Evolutionary conservation across 164 flowering plant species (phyloP).

Genomic region (Litsea cubeba): DNA sequence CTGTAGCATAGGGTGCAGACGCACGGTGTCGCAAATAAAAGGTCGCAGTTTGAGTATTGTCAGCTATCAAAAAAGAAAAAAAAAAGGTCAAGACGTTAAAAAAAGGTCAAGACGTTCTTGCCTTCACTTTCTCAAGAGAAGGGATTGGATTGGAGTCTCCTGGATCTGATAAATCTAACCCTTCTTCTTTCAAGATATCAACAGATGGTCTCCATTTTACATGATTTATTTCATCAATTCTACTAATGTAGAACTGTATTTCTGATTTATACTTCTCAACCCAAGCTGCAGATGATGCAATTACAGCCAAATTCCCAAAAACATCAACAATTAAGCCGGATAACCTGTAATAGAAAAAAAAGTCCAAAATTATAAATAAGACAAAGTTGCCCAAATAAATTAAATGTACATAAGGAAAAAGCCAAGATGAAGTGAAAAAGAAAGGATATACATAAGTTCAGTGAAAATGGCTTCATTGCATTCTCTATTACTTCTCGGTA

Average conservation of each 20-base stretch:
- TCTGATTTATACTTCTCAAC: slow-evolving; percentile 84
- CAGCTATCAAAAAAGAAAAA: too few species aligned
- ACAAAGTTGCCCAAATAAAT: too few species aligned
- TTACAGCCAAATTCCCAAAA: slow-evolving; percentile 79
- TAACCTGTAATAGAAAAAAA: slow-evolving; percentile 44
- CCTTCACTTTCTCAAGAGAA: slow-evolving; percentile 56
- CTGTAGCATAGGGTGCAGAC: too few species aligned
- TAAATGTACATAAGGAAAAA: too few species aligned
- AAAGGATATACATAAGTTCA: too few species aligned
- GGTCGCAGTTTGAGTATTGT: too few species aligned
- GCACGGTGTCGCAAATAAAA: too few species aligned
- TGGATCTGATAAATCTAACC: slow-evolving; percentile 45
- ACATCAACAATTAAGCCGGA: slow-evolving; percentile 91
- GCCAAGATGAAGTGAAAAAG: too few species aligned
- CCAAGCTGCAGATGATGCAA: slow-evolving; percentile 99
- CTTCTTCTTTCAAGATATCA: slow-evolving; percentile 91
- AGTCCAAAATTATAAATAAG: not conserved
- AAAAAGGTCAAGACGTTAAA: not conserved
- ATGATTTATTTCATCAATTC: slow-evolving; percentile 44
- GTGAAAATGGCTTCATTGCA: too few species aligned
- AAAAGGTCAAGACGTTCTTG: slow-evolving; percentile 17
- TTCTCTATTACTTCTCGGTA: too few species aligned
- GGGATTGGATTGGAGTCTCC: slow-evolving; percentile 26
- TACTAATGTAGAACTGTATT: slow-evolving; percentile 50
- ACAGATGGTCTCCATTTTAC: slow-evolving; percentile 80